A percentile compares a stretch with the other conserved stretches of the same genome.
Evolutionary conservation across 495 filamentous ascomycete genomes (phyloP).

Genomic region (Immersiella caudata): DNA sequence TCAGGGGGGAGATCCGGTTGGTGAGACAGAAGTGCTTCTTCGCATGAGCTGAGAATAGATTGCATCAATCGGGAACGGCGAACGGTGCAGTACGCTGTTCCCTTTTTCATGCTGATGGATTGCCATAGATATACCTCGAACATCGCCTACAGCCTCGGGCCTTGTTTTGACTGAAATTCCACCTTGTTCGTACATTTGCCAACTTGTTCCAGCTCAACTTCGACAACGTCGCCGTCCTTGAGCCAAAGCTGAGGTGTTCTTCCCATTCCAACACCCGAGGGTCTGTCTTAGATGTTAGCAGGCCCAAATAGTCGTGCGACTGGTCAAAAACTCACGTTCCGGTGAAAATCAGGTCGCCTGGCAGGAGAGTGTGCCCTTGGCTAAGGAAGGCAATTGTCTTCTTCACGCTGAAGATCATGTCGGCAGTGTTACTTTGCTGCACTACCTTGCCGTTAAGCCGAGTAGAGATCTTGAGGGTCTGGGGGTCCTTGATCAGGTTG

Average conservation of each 20-base stretch:
- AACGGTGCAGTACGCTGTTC: not conserved
- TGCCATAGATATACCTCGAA: constrained; percentile 2
- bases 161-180: constrained; percentile 59
- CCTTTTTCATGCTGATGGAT: not conserved
- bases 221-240: constrained; percentile 77
- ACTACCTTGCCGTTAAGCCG: constrained; percentile 72
- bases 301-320: not conserved
- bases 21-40: not conserved
- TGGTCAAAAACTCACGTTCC: constrained; percentile 66
- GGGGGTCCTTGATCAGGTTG: constrained; percentile 69
- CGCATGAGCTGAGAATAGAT: not conserved
- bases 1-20: not conserved
- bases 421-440: constrained; percentile 73
- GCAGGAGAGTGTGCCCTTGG: constrained; percentile 74
- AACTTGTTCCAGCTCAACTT: constrained; percentile 71
- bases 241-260: constrained; percentile 74
- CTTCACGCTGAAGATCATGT: constrained; percentile 81
- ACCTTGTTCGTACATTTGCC: constrained; percentile 73
- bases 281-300: constrained; percentile 6
- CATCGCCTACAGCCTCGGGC: constrained; percentile 50
- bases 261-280: constrained; percentile 79
- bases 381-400: constrained; percentile 75
- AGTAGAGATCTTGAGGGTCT: constrained; percentile 65
- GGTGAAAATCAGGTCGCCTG: constrained; percentile 83
- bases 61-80: not conserved